Conservation (phyloP, 2,329 filamentous ascomycete species). For the Rhytidhysteron rufulum region DNA sequence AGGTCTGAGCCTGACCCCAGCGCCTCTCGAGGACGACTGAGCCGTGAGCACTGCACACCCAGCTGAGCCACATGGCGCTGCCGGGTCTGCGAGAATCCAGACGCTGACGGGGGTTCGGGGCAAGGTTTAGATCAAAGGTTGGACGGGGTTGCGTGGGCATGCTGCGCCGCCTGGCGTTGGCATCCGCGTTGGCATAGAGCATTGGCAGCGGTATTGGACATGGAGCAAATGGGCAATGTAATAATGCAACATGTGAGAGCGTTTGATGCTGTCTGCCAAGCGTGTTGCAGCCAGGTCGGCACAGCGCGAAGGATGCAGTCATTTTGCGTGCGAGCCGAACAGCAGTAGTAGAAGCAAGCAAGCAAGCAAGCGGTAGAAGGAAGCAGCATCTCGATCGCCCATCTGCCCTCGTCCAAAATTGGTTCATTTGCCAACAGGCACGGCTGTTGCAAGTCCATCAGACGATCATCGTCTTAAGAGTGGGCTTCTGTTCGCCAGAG, state of each 20-base stretch:
- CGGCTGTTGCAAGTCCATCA: too few species aligned
- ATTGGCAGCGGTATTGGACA: neutral
- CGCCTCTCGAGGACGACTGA: too few species aligned
- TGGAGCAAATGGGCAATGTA: neutral
- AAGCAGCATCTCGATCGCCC: neutral
- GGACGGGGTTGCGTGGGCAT: too few species aligned
- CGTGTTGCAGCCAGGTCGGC: too few species aligned
- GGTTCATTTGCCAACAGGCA: neutral
- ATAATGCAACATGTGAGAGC: conserved; percentile 1
- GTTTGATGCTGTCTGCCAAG: too few species aligned
- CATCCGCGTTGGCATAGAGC: neutral
- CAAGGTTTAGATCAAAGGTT: neutral
- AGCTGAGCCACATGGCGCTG: conserved; percentile 18
- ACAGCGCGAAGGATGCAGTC: neutral
- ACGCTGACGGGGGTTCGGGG: neutral
- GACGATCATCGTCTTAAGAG: too few species aligned
- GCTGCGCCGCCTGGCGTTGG: neutral
- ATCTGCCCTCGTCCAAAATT: neutral
- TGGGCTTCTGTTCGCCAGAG: too few species aligned
- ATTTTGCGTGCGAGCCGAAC: neutral
- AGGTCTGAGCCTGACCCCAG: too few species aligned
- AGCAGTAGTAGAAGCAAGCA: neutral
- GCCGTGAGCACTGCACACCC: conserved; percentile 3
- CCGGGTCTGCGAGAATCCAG: conserved; percentile 6
- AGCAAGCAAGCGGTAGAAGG: neutral